These are phyloP conservation scores for Talaromyces sp. DNA, from an alignment of 2,329 filamentous ascomycete species.

Conservation along the genomic window DNA sequence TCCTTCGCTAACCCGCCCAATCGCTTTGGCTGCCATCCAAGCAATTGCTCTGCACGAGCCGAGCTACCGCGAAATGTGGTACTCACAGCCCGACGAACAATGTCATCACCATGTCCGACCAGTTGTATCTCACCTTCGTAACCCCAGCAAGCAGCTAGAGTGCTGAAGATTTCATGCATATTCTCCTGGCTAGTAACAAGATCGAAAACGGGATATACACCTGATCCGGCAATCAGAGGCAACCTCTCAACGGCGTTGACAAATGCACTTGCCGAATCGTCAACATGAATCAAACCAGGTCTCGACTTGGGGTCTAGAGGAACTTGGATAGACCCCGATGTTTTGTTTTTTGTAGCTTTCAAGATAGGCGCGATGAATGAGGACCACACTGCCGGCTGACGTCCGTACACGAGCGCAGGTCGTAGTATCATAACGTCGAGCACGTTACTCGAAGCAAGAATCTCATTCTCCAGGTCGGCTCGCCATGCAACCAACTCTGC, in stretches of 20 bases:
- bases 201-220: constrained; percentile 39
- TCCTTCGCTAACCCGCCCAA: constrained; percentile 22
- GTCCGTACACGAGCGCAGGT: constrained; percentile 36
- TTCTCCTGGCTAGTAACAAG: constrained; percentile 33
- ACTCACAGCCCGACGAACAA: constrained; percentile 28
- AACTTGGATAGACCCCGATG: constrained; percentile 20
- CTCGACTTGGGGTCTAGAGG: constrained; percentile 23
- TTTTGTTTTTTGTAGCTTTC: constrained; percentile 23
- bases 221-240: constrained; percentile 27
- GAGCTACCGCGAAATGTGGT: constrained; percentile 25
- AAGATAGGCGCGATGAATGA: constrained; percentile 27
- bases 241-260: constrained; percentile 30
- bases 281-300: constrained; percentile 35
- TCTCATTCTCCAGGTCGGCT: constrained; percentile 29
- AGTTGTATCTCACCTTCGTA: constrained; percentile 29
- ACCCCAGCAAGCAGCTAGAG: constrained; percentile 23
- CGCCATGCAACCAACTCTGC: constrained; percentile 31
- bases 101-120: constrained; percentile 24
- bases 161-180: constrained; percentile 29
- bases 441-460: constrained; percentile 29
- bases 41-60: constrained; percentile 29
- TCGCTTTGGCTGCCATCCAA: constrained; percentile 35
- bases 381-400: constrained; percentile 30
- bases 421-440: constrained; percentile 36
- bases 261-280: constrained; percentile 36